These are phyloP conservation scores for Noccaea bulbosa DNA, from an alignment of 345 rosid species.

Conservation along the genomic window DNA sequence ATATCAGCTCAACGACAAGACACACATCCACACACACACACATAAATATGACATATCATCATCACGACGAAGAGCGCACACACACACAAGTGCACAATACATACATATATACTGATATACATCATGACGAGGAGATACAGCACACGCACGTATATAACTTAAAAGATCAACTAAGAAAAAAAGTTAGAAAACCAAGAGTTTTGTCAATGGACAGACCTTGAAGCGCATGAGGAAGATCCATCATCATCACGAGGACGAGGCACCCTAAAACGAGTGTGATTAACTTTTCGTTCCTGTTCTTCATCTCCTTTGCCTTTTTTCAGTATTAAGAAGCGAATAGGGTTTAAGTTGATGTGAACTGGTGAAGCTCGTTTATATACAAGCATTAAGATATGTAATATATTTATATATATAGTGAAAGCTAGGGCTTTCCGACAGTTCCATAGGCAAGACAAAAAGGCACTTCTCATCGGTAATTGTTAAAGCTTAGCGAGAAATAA, in stretches of 20 bases:
- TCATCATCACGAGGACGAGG: slow-evolving; percentile 32
- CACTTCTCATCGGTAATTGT: slow-evolving; percentile 38
- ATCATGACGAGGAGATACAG: not conserved
- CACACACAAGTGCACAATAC: too few relatives aligned
- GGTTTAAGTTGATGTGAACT: not conserved
- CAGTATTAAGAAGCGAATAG: slow-evolving; percentile 16
- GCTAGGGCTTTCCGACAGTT: slow-evolving; percentile 47
- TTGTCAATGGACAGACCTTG: slow-evolving; percentile 29
- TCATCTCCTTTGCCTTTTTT: slow-evolving; percentile 31
- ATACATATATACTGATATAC: not conserved
- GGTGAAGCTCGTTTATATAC: slow-evolving; percentile 14
- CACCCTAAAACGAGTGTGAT: slow-evolving; percentile 25
- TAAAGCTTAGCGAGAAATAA: not conserved
- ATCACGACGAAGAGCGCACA: not conserved
- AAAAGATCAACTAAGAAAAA: not conserved
- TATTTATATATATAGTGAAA: slow-evolving; percentile 5
- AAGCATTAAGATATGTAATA: too few relatives aligned
- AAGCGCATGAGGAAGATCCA: slow-evolving; percentile 20
- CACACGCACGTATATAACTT: not conserved
- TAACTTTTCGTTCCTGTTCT: slow-evolving; percentile 20
- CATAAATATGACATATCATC: not conserved
- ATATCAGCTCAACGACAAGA: not conserved
- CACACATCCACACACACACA: not conserved
- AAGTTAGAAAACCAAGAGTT: not conserved
- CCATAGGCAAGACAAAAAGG: slow-evolving; percentile 48